Percentiles rank a stretch among this genome's conserved stretches.
Evolutionary conservation across 495 filamentous ascomycete species (phyloP).

Genomic region (Jackrogersella minutella): DNA sequence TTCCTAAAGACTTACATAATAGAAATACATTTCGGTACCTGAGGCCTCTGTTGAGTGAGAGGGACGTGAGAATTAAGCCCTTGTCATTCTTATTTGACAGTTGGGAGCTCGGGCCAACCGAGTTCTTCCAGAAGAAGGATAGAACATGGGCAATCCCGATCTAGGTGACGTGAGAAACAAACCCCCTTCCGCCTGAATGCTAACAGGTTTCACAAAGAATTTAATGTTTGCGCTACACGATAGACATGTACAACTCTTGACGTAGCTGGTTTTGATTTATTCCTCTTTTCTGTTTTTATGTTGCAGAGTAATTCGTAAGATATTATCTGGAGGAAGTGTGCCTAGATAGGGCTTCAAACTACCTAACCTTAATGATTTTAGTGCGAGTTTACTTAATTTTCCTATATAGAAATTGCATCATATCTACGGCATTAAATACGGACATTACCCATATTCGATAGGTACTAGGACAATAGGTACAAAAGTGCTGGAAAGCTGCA

Average conservation of each 20-base stretch:
- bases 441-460: neutral
- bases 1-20: too few species aligned
- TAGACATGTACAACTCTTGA: neutral
- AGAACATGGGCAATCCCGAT: slow-evolving; percentile 23
- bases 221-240: slow-evolving; percentile 9
- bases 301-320: too few species aligned
- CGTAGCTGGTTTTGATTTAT: neutral
- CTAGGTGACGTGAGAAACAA: slow-evolving; percentile 30
- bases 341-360: neutral
- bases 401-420: neutral
- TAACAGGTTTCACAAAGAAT: slow-evolving; percentile 29
- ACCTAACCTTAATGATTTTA: neutral
- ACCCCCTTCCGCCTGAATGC: slow-evolving; percentile 27
- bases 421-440: neutral
- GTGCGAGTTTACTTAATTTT: slow-evolving; percentile 1
- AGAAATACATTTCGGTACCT: slow-evolving; percentile 2
- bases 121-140: slow-evolving; percentile 28
- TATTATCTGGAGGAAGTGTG: too few species aligned
- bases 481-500: slow-evolving; percentile 28
- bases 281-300: neutral
- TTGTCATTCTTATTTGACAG: slow-evolving; percentile 16
- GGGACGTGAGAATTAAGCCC: slow-evolving; percentile 28
- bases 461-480: slow-evolving; percentile 7
- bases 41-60: neutral
- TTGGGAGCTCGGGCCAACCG: slow-evolving; percentile 29